Evolutionary conservation across 2,329 filamentous ascomycete genomes (phyloP).

Genomic region (Arachnopeziza araneosa): DNA sequence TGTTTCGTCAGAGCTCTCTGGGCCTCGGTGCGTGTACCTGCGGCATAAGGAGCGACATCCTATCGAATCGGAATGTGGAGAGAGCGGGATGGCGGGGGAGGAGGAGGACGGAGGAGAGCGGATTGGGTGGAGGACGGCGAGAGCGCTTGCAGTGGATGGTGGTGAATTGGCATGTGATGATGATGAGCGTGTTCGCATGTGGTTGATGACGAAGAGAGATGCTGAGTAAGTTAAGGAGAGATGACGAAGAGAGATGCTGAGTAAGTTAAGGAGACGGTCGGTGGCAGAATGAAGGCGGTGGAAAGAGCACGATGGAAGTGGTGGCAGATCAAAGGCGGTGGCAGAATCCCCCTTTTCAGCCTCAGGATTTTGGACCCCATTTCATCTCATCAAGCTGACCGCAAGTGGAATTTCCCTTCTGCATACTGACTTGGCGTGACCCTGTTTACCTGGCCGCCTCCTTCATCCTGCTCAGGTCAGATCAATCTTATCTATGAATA

Average conservation of each 20-base stretch:
- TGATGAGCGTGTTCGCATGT: neutral
- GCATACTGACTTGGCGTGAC: neutral
- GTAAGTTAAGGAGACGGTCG: no score
- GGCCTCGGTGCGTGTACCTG: constrained; percentile 15
- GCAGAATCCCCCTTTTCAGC: neutral
- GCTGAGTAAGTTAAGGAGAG: no score
- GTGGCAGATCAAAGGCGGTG: no score
- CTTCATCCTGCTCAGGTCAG: no score
- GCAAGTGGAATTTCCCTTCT: no score
- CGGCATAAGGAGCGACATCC: constrained; percentile 3
- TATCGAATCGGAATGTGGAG: constrained; percentile 2
- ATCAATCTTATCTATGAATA: no score
- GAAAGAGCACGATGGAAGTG: no score
- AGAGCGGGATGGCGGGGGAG: no score
- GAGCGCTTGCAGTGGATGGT: neutral
- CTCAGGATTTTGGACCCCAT: neutral
- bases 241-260: no score
- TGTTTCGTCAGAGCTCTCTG: neutral
- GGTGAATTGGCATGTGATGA: neutral
- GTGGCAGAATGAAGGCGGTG: no score
- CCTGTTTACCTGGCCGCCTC: no score
- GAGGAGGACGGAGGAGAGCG: neutral
- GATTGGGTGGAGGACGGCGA: neutral
- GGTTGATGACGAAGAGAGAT: no score
- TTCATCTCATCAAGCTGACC: neutral